Base-by-base conservation (phyloP, 306 rosid species). In the Dalbergia cultrata region DNA sequence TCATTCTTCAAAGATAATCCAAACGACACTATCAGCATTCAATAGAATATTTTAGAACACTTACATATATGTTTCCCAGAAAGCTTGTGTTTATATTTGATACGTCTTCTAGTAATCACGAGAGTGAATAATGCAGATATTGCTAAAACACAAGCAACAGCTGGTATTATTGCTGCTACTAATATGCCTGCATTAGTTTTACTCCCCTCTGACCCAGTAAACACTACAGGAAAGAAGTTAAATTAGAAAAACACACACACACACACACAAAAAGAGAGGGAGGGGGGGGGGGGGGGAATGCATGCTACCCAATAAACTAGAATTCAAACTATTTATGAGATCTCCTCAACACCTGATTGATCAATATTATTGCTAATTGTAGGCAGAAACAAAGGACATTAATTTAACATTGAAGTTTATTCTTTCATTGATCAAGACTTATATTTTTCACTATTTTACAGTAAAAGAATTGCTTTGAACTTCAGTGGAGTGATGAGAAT, bases 21-120 rank as follows among this genome's bases (percentile, higher is more conserved):
- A 72, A 71, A 56, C 47, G 44, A 70, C 39, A 70, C 13, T 59
- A 56, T 67, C 70, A 60, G 7, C 19, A 60, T 37, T 37, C 6
- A 37, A 2, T 7, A 37, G 53, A 77, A 53, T 60, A 35, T 54
- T 17, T 21, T 64, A 69, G 56, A 67, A 74, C 73, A 86, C 97
- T 88, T 81, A 91, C 98, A 86, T 21, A 31, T 66, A 3, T 74
- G 83, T 76, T 85, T 93, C 86, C 89, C 80, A 3, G 94, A 90
- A 70, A 83, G 60, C 68, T 44, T 73, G 17, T 26, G 31, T 26
- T 26, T 26, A 1, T 80, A 76, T 81, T 74, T 83, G 54, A 9
- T 14, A 71, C 58, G 77, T 81, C 91, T 89, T 83, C 86, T 74
- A 49, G 53, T 50, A 52, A 79, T 16, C 83, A 93, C 64, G 66